Evolutionary conservation across 257 asterid genomes (phyloP), one percentile per base, ranked within the genome.

Genomic region (Leonotis leonurus): DNA sequence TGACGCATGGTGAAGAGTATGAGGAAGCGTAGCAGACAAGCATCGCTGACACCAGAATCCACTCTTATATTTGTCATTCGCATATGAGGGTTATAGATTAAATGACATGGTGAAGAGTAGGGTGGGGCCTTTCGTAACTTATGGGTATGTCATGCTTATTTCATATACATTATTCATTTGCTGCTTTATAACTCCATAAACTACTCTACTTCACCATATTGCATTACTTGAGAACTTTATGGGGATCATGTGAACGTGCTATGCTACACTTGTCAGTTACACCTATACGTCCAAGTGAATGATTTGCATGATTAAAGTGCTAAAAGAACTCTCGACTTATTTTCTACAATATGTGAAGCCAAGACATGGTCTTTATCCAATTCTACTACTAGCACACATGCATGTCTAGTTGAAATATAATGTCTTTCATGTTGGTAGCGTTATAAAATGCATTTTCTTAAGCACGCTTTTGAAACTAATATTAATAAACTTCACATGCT

Each of bases 1-100:
- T n/a, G n/a, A n/a, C n/a, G n/a, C n/a, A n/a, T n/a, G n/a, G n/a
- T 89, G 99, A 89, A 81, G 84, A 73, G 76, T 68, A 79, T 97
- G 79, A 84, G 59, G 52, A 92, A 85, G 81, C 74, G 67, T 54
- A 65, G 45, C 27, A 83, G 82, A 37, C 70, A 60, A 45, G 64
- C 74, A 14, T 20, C 71, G 5, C 61, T 24, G 45, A 37, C 65
- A 4, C 73, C 80, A 1, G 79, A 83, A 12, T 89, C 94, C 56
- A 73, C 78, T 70, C 91, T 87, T 58, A 71, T 92, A 26, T 92
- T 87, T 50, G 64, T 92, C 80, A 65, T 92, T 14, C 94, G 99
- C 59, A 83, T 92, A 30, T 83, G 86, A 74, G 97, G 99, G 99
- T 89, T 16, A 57, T 83, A 92, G 99, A 43, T 89, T 86, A 78